A percentile compares a stretch with the other conserved stretches of the same genome.
Conservation (phyloP, 768 basidiomycete species). For the Cystofilobasidium capitatum region DNA sequence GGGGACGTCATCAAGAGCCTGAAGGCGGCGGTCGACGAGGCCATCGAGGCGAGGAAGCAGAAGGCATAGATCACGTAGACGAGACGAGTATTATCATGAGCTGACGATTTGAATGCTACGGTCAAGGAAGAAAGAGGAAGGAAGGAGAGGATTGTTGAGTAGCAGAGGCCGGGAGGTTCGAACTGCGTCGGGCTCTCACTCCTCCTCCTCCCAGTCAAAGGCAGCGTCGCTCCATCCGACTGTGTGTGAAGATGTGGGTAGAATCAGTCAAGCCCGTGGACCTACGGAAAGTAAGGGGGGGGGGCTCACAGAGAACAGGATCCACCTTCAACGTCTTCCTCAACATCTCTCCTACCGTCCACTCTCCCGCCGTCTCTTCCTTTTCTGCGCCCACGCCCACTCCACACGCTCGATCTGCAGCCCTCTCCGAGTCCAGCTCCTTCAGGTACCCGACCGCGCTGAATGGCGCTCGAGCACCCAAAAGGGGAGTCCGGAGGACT, state of each 20-base stretch:
- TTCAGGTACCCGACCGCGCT: too few species aligned
- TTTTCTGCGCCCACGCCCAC: not conserved
- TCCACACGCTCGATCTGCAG: not conserved
- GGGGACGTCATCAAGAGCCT: constrained; percentile 63
- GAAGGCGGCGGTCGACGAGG: constrained; percentile 59
- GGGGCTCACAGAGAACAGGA: not conserved
- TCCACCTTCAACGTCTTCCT: not conserved
- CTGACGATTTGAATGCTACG: not conserved
- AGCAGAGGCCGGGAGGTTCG: not conserved
- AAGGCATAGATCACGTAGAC: not conserved
- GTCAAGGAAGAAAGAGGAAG: not conserved
- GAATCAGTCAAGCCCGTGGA: not conserved
- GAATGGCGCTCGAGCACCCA: too few species aligned
- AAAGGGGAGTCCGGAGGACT: too few species aligned
- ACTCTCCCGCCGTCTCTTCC: not conserved
- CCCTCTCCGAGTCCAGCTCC: not conserved
- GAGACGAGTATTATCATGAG: not conserved
- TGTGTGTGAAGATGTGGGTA: not conserved
- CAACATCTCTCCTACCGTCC: not conserved
- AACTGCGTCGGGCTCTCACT: not conserved
- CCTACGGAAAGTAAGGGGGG: not conserved
- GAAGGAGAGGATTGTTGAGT: not conserved
- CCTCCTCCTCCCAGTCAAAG: not conserved
- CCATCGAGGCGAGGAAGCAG: constrained; percentile 18
- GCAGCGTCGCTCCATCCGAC: constrained; percentile 3